phyloP scores from a whole-genome alignment of 305 asterid species.

The Fraxinus sp. region DNA sequence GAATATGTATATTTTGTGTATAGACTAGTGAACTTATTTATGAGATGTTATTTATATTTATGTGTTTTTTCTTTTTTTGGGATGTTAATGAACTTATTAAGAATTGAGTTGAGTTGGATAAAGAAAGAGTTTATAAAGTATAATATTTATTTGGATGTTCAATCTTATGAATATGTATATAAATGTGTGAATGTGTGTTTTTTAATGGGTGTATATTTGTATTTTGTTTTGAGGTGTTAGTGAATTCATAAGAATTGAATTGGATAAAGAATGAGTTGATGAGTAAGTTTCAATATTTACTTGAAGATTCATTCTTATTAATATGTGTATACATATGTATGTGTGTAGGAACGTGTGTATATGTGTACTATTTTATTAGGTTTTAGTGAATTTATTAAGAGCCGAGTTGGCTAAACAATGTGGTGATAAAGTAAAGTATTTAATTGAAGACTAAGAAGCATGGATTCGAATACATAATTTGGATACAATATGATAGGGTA shows the following conservation, averaged over 20 bases:
- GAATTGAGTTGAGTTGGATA: conserved; percentile 8
- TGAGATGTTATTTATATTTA: background rate
- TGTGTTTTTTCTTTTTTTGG: background rate
- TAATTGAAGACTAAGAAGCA: no score
- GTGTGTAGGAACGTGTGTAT: background rate
- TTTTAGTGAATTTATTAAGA: background rate
- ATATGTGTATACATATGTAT: background rate
- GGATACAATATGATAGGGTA: background rate
- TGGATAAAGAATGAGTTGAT: conserved; percentile 1
- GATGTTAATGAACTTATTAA: background rate
- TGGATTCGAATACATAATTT: no score
- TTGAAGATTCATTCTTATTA: background rate
- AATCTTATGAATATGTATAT: background rate
- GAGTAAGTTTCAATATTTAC: background rate
- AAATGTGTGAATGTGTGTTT: no score
- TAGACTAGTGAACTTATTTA: background rate
- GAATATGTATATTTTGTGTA: background rate
- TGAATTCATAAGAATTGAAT: background rate
- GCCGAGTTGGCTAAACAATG: background rate
- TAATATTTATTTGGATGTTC: conserved; percentile 3
- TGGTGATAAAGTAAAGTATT: background rate
- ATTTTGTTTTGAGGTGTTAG: no score
- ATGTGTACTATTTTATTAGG: background rate
- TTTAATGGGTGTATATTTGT: no score
- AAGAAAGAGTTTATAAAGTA: background rate